Base-by-base conservation (phyloP, 1,284 basidiomycete genomes). In the Apiotrichum gracile region DNA sequence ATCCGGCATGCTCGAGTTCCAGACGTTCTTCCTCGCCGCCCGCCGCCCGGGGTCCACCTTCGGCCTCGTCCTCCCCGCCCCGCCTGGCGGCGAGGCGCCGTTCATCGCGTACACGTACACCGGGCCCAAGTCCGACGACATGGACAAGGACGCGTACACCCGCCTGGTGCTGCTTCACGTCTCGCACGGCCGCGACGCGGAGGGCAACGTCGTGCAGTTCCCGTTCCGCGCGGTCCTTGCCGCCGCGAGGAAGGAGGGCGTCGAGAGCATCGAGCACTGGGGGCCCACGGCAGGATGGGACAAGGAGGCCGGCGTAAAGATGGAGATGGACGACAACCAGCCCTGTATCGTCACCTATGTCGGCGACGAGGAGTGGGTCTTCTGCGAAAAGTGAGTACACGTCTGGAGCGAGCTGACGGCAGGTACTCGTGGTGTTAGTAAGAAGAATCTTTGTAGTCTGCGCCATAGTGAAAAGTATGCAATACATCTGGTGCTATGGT, bases 221-320 rank as follows among this genome's bases (percentile, higher is more conserved):
- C 48, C 48, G 6, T 57, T 54, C 33, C 31, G 41, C 13, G 49
- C 49, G 21, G 37, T 49, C 0, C 47, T 33, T 6, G 43, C 47
- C 16, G 50, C 47, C 16, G 56, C 56, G 2, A 31, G 39, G 17
- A 12, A 26, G 1, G 46, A 54, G 38, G 47, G 49, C 13, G 42
- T 37, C 17, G 25, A 26, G n/a, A 49, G 51, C 42, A 27, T 58
- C 13, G 56, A 58, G 42, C 13, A 52, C 27, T 54, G 52, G 56
- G 56, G 56, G 31, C 34, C 31, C 33, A 34, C 25, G 24, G 33
- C 10, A 1, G 49, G 29, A 0, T 54, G 49, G 46, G 49, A 58
- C 39, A 27, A 49, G 34, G 29, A 46, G 13, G 44, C 21, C 19
- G 38, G 24, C 7, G 40, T 29, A 9, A 29, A 34, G 35, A 26